Evolutionary conservation across 345 rosid species (phyloP), one percentile per base, ranked within the genome.

Genomic region (Raphanus sativus): DNA sequence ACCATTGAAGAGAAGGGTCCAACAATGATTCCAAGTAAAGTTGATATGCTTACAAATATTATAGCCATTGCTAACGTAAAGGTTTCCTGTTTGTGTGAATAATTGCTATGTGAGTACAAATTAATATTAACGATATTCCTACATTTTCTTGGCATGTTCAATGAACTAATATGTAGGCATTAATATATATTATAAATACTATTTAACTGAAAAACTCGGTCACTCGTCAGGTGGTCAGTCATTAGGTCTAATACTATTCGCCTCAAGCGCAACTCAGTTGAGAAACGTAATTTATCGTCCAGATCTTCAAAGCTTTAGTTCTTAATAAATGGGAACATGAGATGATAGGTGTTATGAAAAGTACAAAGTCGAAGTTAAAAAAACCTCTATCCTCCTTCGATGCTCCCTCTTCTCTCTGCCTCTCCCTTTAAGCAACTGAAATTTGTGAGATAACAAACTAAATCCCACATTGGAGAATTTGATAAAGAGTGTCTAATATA

Each of bases 1-100:
- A 67, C 54, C 77, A 73, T 15, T 66, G 72, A 77, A 54, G 40
- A 4, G 12, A 67, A 61, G 65, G 77, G 26, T 69, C 81, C 81
- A 71, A 61, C 69, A 73, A 78, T 67, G 67, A 73, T 71, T 72
- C 25, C 64, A 25, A 66, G 38, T 32, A 65, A 58, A 30, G 54
- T 28, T 58, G 77, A 72, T 77, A 70, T 21, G 71, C 59, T 36
- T 38, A 63, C 52, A 77, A 77, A 28, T 56, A 40, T 70, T 16
- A 55, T 12, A 65, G 8, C 40, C 28, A 36, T 63, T 36, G 8
- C 60, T 68, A 70, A 29, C 25, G 69, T 45, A 66, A 11, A 15
- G 13, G 50, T 42, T 42, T 42, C 50, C 13, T 10, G 50, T 42
- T 42, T 42, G 50, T 10, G n/a, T 42, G 15, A 42, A 42, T 42